Base-by-base conservation (phyloP, 768 basidiomycete genomes). In the Rubroboletus pulcherrimus region DNA sequence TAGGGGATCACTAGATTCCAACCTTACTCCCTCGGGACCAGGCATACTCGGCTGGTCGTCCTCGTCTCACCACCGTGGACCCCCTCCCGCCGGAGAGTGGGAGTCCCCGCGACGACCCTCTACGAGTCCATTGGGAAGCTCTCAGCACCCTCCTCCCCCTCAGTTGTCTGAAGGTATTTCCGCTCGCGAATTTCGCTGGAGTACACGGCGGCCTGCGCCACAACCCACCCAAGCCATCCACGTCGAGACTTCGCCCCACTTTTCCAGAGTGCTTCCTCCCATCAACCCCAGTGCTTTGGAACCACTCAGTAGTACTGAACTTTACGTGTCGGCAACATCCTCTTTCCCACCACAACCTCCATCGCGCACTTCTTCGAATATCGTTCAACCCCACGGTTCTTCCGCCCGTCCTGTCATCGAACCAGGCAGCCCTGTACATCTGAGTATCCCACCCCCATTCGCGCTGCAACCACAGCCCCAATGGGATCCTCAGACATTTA, bases 391-490 rank as follows among this genome's bases (percentile, higher is more conserved):
- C 37, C 66, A 56, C 37, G 59, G 67, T 24, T 39, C 70, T 31
- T 59, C 68, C 35, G 30, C 61, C 30, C 68, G 59, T 46, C 55
- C 61, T 10, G 5, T 63, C 14, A 44, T 53, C 34, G 63, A 64
- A n/a, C 57, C 45, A 31, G 39, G 46, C 37, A 64, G 49, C 11
- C 38, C 62, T 29, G 24, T 40, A 21, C 41, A 34, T 19, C 58
- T 57, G 19, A 59, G 53, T 51, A 66, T 80, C 38, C 73, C 79
- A 0, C 78, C 86, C 15, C 87, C 87, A 3, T 87, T 82, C 63
- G 81, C 84, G 10, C 72, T 89, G 4, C 83, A 88, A 65, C 87
- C 87, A 3, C 73, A 72, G 50, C 86, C 86, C 1, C 85, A 82
- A 49, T 88, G 87, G 86, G 81, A 85, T 53, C 74, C 71, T 40